These are phyloP conservation scores for Monsonia emarginata DNA, from an alignment of 441 rosid genomes.

Conservation along the genomic window DNA sequence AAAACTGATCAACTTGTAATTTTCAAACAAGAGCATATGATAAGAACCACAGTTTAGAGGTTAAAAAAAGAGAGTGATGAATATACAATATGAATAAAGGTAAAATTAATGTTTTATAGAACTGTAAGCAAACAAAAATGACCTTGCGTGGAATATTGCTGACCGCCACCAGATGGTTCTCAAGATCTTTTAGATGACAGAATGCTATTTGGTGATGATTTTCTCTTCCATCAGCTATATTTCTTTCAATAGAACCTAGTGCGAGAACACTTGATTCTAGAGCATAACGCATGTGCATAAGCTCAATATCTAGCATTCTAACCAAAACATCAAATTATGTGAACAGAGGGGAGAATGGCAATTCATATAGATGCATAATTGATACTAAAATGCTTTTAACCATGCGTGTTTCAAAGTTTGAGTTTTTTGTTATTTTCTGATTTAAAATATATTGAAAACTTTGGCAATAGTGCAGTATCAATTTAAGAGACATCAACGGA, in stretches of 20 bases:
- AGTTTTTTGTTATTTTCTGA: not conserved
- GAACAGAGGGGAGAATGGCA: not conserved
- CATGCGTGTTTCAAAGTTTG: not conserved
- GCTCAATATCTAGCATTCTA: slow-evolving; percentile 92
- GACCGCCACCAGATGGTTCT: slow-evolving; percentile 69
- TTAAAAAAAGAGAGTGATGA: slow-evolving; percentile 3
- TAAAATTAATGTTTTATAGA: slow-evolving; percentile 8
- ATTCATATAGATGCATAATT: not conserved
- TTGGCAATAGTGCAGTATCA: not conserved
- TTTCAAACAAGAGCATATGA: slow-evolving; percentile 9
- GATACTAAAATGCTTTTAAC: not conserved
- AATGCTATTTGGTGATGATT: slow-evolving; percentile 43
- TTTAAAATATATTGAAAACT: too few species aligned
- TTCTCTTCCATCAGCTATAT: slow-evolving; percentile 37
- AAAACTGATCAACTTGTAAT: too few species aligned
- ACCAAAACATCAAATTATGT: slow-evolving; percentile 13
- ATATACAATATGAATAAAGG: not conserved
- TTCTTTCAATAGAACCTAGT: slow-evolving; percentile 58
- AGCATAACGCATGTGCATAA: slow-evolving; percentile 95
- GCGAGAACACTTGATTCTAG: slow-evolving; percentile 79
- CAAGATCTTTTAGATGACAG: slow-evolving; percentile 63
- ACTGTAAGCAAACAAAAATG: not conserved
- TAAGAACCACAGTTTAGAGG: not conserved
- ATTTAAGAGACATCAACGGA: not conserved
- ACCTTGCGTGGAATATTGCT: slow-evolving; percentile 86